Base-by-base conservation (phyloP, 75 land plant species). In the Larix kaempferi region DNA sequence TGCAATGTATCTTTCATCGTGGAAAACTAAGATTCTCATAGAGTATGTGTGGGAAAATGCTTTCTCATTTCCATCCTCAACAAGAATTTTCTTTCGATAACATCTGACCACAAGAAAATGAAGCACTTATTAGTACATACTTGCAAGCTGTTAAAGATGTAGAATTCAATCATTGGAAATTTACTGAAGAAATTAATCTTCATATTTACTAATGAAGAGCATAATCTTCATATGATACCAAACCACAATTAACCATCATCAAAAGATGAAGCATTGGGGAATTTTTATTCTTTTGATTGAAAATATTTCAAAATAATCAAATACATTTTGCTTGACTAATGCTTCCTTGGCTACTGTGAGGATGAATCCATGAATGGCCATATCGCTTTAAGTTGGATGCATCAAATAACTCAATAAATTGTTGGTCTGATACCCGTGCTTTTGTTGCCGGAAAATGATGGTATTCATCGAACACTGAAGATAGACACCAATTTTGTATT, bases 381-480 rank as follows among this genome's bases (percentile, higher is more conserved):
- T n/a, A 71, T 14, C 76, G 74, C 57, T 93, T 91, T 60, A 93
- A 80, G 63, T 77, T 81, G 35, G 94, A 86, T 19, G 87, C 79
- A 66, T 95, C 98, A 82, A 95, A 95, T 66, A 89, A 59, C 77
- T 93, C 96, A 76, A 95, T 91, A 59, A 95, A 95, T 67, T 88
- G 91, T 78, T 91, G 96, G 82, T 95, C 98, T 37, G 88, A 86
- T 60, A 91, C 88, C 57, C 98, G 76, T 17, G 93, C 89, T 83
- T 95, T 95, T 57, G 91, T 88, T 64, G 97, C 98, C 27, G 98
- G 92, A 78, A 91, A 95, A 26, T 89, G 85, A 57, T 95, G 92
- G 83, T 95, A 95, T 86, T 95, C 98, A 74, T 93, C 98, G 77
- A 93, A 90, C 3, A 95, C 79, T 12, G 98, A 90, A 23, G 93